Base-by-base conservation (phyloP, 306 rosid genomes). In the Vicia faba region DNA sequence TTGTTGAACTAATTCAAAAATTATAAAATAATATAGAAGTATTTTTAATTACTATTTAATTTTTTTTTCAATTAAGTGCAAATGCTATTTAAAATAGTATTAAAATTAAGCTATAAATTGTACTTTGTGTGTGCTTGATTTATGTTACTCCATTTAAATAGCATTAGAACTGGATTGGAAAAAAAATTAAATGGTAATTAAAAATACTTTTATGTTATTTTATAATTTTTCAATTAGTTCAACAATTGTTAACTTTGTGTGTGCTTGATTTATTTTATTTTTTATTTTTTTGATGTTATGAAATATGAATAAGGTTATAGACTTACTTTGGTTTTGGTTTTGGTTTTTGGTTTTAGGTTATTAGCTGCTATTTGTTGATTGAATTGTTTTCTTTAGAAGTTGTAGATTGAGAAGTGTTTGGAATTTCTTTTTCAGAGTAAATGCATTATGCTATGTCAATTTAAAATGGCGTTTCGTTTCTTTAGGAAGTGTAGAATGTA, bases 261-360 rank as follows among this genome's bases (percentile, higher is more conserved):
- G 18, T 19, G 5, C 23, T 8, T 9, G 40, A 9, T 50, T 50
- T 10, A 11, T 14, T 4, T 51, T 38, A 9, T 23, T 9, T 35
- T 11, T 61, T n/a, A 10, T 11, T 15, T 23, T 61, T 64, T 55
- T 6, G 35, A 59, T 59, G 58, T 33, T 33, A 33, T 31, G 43
- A 68, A 46, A 61, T 29, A 60, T 53, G 67, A 43, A 61, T 70
- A 67, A 29, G 60, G 68, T 49, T 71, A 11, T 29, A 57, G 66
- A 19, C 12, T 15, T 60, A 13, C 2, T 56, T 53, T 67, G 35
- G 48, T n/a, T 56, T 53, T 67, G 35, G 48, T n/a, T 60, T 28
- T 35, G 5, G 10, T 8, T 45, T 20, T 56, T 3, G 28, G 55
- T 55, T 66, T 16, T 45, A 31, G 62, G 66, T 65, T 50, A 51